Evolutionary conservation across 257 asterid genomes (phyloP).

Genomic region (Paraleonurus japonicus): DNA sequence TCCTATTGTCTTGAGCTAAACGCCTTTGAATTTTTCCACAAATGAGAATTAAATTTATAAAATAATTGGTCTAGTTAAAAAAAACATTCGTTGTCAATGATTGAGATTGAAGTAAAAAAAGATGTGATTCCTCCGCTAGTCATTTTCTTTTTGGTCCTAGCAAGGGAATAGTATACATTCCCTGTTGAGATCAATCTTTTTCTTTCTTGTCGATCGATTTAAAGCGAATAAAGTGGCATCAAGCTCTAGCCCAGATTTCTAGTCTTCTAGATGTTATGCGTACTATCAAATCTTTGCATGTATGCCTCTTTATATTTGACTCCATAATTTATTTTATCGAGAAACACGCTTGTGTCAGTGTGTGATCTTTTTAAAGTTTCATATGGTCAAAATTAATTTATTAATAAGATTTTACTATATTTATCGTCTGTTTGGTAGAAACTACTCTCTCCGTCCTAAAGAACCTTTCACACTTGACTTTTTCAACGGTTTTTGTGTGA

Average conservation of each 20-base stretch:
- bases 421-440: too few relatives aligned
- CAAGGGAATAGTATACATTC: constrained; percentile 30
- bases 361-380: neutral
- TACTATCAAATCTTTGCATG: constrained; percentile 9
- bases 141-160: neutral
- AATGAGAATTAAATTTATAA: neutral
- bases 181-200: neutral
- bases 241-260: neutral
- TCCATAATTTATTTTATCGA: neutral
- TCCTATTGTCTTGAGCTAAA: neutral
- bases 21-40: neutral
- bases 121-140: constrained; percentile 24
- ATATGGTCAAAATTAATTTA: too few relatives aligned
- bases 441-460: too few relatives aligned
- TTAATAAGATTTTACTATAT: too few relatives aligned
- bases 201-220: constrained; percentile 14
- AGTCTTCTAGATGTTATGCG: constrained; percentile 25
- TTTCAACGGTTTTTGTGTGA: too few relatives aligned
- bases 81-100: constrained; percentile 26
- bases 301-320: neutral
- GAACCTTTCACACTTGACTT: too few relatives aligned
- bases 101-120: constrained; percentile 27
- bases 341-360: neutral
- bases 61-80: neutral
- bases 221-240: constrained; percentile 30